A percentile compares a stretch with the other conserved stretches of the same genome.
phyloP scores from a whole-genome alignment of 805 yeast genomes.

The Candida arabinofermentans region DNA sequence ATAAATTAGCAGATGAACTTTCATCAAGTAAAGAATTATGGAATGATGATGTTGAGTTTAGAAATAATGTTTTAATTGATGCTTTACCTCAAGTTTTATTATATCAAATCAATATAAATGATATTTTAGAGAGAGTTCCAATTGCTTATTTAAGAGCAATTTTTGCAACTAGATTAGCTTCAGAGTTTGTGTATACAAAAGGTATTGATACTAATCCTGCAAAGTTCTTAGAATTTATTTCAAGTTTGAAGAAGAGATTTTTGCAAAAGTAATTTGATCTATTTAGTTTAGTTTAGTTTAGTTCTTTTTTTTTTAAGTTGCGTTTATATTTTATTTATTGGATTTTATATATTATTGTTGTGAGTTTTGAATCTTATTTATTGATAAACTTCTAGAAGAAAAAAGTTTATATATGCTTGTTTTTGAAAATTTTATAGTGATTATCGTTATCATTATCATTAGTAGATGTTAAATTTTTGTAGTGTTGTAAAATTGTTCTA shows the following conservation, averaged over 20 bases:
- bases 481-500: not conserved
- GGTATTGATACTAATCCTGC: slow-evolving; percentile 83
- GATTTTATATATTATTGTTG: no score
- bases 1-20: slow-evolving; percentile 80
- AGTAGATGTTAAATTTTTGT: not conserved
- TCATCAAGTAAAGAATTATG: slow-evolving; percentile 78
- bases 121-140: slow-evolving; percentile 75
- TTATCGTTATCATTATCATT: no score
- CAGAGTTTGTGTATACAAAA: slow-evolving; percentile 76
- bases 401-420: no score
- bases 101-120: slow-evolving; percentile 59
- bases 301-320: not conserved
- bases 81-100: slow-evolving; percentile 76
- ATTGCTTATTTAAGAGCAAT: slow-evolving; percentile 82
- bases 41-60: slow-evolving; percentile 71
- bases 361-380: no score
- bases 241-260: slow-evolving; percentile 46
- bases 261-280: no score
- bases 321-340: not conserved
- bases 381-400: no score
- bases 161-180: slow-evolving; percentile 81
- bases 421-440: no score
- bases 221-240: slow-evolving; percentile 65
- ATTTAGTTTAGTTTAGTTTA: not conserved
- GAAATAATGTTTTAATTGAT: slow-evolving; percentile 69